Evolutionary conservation across 2,329 filamentous ascomycete species (phyloP), one percentile per base, ranked within the genome.

Genomic region (Verticillium klebahnii): DNA sequence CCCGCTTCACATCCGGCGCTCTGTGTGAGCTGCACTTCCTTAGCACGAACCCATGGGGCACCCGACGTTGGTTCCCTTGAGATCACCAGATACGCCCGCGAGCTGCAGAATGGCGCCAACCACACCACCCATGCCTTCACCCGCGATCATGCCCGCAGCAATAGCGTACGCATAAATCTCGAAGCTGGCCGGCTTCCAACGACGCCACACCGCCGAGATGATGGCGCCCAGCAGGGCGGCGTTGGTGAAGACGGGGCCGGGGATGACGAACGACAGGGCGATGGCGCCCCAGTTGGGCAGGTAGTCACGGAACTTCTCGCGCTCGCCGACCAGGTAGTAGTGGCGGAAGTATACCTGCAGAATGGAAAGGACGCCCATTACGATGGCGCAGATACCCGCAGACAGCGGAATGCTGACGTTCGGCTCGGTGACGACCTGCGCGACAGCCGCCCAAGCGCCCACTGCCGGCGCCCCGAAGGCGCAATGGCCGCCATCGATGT

Each of bases 271-370:
- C 2, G 84, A 81, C 37, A 88, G 75, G 15, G 82, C 83, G 45
- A 88, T 78, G 61, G 82, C 84, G 72, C 85, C 85, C 81, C 85
- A 85, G 77, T 88, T 88, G 61, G 85, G 85, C 64, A 86, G 79
- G 69, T 81, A 87, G 29, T 73, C 72, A 55, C 80, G 76, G 69
- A 82, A 81, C 77, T 83, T 85, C 66, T 82, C 84, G 62, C 79
- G 78, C 45, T 74, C 70, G 56, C 83, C 83, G 15, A 77, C 77
- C 64, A 84, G 80, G 65, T 79, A 82, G 71, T 81, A 84, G 73
- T 86, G 82, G 56, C 83, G 77, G 66, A 85, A 65, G 39, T 86
- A 57, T 34, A 85, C 81, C 74, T 85, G 82, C 36, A 73, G 59
- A 34, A 81, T 76, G 55, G 81, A 80, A 58, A 86, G 74, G 62